Conservation (phyloP, 2,329 filamentous ascomycete species). For the Fusarium equiseti region DNA sequence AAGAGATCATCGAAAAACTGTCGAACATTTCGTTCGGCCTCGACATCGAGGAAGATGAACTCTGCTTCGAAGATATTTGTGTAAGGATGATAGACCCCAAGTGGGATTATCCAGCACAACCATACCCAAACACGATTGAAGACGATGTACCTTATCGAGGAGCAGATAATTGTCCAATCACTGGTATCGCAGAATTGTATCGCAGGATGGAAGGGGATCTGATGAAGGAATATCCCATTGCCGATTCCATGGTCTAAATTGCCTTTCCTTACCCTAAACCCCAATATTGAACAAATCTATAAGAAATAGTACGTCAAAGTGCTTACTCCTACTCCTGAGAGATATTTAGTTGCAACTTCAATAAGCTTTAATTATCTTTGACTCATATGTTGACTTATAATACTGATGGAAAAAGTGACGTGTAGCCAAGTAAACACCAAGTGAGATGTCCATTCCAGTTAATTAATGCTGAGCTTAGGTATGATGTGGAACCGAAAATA, state of each 20-base stretch:
- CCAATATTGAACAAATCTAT: neutral
- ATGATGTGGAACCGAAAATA: neutral
- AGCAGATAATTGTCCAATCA: slow-evolving; percentile 1
- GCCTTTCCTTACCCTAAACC: neutral
- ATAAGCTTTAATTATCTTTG: neutral
- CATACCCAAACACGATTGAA: slow-evolving; percentile 7
- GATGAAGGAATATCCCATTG: slow-evolving; percentile 26
- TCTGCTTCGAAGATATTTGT: neutral
- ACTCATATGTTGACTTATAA: neutral
- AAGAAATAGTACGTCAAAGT: neutral
- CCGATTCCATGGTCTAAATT: neutral
- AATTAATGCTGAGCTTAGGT: neutral
- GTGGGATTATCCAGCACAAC: slow-evolving; percentile 22
- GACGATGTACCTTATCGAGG: slow-evolving; percentile 9
- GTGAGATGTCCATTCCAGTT: neutral
- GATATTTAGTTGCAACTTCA: neutral
- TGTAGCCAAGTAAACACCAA: neutral
- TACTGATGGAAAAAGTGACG: no score
- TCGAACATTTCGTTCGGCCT: slow-evolving; percentile 5
- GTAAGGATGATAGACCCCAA: slow-evolving; percentile 25
- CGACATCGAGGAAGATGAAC: slow-evolving; percentile 10
- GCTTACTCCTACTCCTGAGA: neutral
- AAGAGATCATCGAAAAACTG: slow-evolving; percentile 5
- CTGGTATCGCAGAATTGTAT: slow-evolving; percentile 15
- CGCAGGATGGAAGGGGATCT: slow-evolving; percentile 20